These are phyloP conservation scores for Chimonanthus salicifolius DNA, from an alignment of 164 flowering plant species.

Conservation along the genomic window DNA sequence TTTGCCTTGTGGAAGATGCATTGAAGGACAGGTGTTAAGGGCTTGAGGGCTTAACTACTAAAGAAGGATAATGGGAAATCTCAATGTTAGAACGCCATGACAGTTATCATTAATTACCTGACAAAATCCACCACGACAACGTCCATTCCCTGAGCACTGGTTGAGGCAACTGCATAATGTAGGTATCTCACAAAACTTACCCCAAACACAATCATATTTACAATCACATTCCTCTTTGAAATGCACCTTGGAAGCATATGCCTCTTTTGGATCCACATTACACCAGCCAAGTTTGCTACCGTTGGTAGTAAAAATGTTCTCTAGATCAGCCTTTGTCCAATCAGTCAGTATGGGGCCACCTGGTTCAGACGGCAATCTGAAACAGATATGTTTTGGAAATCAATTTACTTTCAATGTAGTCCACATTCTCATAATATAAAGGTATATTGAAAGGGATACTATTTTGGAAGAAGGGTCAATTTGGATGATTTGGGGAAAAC, in stretches of 20 bases:
- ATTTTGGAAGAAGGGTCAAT: neutral
- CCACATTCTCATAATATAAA: neutral
- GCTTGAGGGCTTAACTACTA: neutral
- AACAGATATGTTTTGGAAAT: constrained; percentile 11
- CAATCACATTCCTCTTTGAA: constrained; percentile 92
- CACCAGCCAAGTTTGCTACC: constrained; percentile 84
- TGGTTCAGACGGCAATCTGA: constrained; percentile 61
- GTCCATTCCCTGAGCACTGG: constrained; percentile 87
- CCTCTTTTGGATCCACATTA: constrained; percentile 86
- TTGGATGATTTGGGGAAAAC: neutral
- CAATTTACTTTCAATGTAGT: constrained; percentile 5
- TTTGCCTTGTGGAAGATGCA: neutral
- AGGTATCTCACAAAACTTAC: constrained; percentile 81
- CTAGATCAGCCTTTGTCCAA: constrained; percentile 72
- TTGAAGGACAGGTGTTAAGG: neutral
- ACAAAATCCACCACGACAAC: constrained; percentile 96
- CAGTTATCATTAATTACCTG: constrained; percentile 39
- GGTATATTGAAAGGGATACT: neutral
- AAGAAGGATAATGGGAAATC: neutral
- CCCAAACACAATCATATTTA: constrained; percentile 82
- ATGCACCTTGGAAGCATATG: constrained; percentile 49
- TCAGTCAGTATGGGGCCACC: constrained; percentile 48
- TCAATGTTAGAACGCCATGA: neutral
- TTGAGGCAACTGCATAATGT: constrained; percentile 67
- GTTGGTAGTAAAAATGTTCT: constrained; percentile 69